Base-by-base conservation (phyloP, 257 asterid genomes). In the Knoxia roxburghii region DNA sequence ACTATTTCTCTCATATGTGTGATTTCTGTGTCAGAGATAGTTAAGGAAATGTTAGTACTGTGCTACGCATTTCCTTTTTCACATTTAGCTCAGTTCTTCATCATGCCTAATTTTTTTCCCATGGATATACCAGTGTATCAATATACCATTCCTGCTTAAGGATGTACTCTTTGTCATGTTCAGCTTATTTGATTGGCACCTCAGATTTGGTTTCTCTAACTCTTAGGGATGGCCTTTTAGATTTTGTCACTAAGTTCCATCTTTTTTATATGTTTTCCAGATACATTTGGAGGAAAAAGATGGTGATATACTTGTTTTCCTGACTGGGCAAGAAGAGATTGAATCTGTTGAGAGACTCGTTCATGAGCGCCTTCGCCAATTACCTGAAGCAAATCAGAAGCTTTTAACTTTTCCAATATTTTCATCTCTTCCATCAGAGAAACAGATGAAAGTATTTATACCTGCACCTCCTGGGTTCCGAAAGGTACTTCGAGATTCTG, bases 281-380 rank as follows among this genome's bases (percentile, higher is more conserved):
- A 89, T 92, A 73, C 98, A 92, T 81, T 75, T 87, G 66, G 97
- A 87, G 70, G 96, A 92, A 76, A 85, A 85, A 29, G 89, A 92
- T 37, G 98, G 98, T 51, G 98, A 92, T 80, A 73, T 92, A 76
- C 97, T 92, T 68, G 98, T 92, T 73, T 92, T 92, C 78, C 82
- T 92, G 80, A 89, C 98, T 71, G 98, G 99, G 70, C 99, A 93
- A 80, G 99, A 93, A 77, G 99, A 93, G 81, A 93, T 93, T 73
- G 99, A 93, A 85, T 90, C 97, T 57, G 83, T 88, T 58, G 88
- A 90, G 83, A 90, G 97, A 78, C 94, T 90, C 73, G 73, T 90
- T 72, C 85, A 78, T 52, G 97, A 90, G 64, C 90, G 85, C 68
- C 82, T 88, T 72, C 89, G 82, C 23, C 90, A 84, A 52, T 77